A percentile compares a stretch with the other conserved stretches of the same genome.
Conservation (phyloP, 2,329 filamentous ascomycete species). For the Aspergillus pseudonomiae region DNA sequence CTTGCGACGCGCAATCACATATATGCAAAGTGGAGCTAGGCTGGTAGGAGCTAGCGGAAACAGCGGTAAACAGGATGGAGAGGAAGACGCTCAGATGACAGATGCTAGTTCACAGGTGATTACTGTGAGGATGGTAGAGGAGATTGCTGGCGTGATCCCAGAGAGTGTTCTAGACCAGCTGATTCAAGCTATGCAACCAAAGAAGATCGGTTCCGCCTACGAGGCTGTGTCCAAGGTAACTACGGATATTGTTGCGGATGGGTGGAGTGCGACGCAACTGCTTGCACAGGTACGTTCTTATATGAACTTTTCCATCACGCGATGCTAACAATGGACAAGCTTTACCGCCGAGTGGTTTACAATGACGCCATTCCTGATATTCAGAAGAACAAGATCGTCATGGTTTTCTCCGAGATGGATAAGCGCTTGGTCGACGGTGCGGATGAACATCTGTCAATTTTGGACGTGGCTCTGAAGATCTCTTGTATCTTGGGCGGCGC, state of each 20-base stretch:
- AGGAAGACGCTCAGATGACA: slow-evolving; percentile 64
- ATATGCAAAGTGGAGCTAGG: slow-evolving; percentile 88
- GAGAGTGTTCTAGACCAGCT: slow-evolving; percentile 70
- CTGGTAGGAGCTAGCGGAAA: slow-evolving; percentile 68
- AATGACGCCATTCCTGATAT: slow-evolving; percentile 81
- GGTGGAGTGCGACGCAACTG: slow-evolving; percentile 92
- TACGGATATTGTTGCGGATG: slow-evolving; percentile 90
- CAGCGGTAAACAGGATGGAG: slow-evolving; percentile 50
- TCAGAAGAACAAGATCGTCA: slow-evolving; percentile 88
- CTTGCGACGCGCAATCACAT: slow-evolving; percentile 93
- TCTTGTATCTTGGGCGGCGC: slow-evolving; percentile 65
- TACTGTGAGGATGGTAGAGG: slow-evolving; percentile 80
- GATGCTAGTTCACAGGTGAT: slow-evolving; percentile 58
- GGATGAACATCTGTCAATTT: slow-evolving; percentile 88
- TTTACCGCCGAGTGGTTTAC: slow-evolving; percentile 77
- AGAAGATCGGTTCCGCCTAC: slow-evolving; percentile 67
- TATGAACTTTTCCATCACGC: not conserved
- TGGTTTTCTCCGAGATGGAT: slow-evolving; percentile 90
- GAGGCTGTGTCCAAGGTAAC: slow-evolving; percentile 75
- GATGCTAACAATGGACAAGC: slow-evolving; percentile 18
- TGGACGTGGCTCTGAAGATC: slow-evolving; percentile 83
- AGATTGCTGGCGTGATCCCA: slow-evolving; percentile 95
- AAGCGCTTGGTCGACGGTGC: slow-evolving; percentile 93
- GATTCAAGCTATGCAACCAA: slow-evolving; percentile 74
- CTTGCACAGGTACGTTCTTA: slow-evolving; percentile 67